Conservation (phyloP, 768 basidiomycete genomes). For the Leccinum broughii region DNA sequence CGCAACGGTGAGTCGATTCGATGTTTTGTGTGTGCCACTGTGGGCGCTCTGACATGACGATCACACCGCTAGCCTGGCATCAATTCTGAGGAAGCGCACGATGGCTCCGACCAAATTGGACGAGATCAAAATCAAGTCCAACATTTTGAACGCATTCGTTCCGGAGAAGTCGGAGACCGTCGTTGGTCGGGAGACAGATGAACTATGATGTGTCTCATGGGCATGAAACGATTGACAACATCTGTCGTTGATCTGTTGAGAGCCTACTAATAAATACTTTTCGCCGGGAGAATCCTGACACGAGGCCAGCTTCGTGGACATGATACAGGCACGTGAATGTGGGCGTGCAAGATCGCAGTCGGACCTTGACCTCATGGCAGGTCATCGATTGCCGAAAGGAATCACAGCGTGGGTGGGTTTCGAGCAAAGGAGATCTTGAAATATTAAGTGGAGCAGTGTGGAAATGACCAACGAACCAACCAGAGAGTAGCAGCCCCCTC, state of each 20-base stretch:
- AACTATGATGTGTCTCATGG: constrained; percentile 39
- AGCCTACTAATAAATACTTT: constrained; percentile 17
- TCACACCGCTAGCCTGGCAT: constrained; percentile 52
- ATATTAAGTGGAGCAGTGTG: constrained; percentile 19
- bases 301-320: constrained; percentile 23
- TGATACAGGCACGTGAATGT: constrained; percentile 25
- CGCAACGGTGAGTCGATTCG: constrained; percentile 58
- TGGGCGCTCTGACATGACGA: constrained; percentile 8
- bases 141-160: constrained; percentile 72
- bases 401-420: constrained; percentile 13
- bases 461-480: constrained; percentile 2
- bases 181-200: constrained; percentile 36
- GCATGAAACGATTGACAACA: constrained; percentile 3
- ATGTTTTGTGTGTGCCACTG: not conserved
- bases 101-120: constrained; percentile 80
- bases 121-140: constrained; percentile 90
- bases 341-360: constrained; percentile 8
- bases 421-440: constrained; percentile 3
- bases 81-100: constrained; percentile 77
- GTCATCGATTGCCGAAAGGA: constrained; percentile 20
- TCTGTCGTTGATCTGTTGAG: constrained; percentile 20
- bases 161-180: constrained; percentile 37
- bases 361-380: constrained; percentile 29
- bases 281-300: constrained; percentile 9
- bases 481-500: not conserved